A percentile compares a stretch with the other conserved stretches of the same genome.
Conservation (phyloP, 2,329 filamentous ascomycete genomes). For the Geosmithia putterillii region DNA sequence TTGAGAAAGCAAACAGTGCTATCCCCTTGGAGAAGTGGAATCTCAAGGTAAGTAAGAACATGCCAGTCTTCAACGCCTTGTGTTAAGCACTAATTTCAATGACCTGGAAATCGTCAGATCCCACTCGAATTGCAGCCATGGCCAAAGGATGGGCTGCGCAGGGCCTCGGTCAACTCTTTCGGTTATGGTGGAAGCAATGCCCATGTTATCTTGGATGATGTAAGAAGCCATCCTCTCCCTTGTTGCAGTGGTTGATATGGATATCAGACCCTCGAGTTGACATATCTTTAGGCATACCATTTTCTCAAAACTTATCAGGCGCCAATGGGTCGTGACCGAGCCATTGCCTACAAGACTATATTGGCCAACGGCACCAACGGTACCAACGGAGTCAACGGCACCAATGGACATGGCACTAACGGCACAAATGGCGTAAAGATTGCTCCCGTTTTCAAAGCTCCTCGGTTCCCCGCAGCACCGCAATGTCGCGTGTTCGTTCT, state of each 20-base stretch:
- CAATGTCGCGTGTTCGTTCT: constrained; percentile 25
- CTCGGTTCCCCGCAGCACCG: background rate
- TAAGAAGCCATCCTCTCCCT: too few relatives aligned
- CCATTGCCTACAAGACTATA: too few relatives aligned
- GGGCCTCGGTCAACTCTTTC: constrained; percentile 36
- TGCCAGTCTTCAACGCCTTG: background rate
- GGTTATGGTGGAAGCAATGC: constrained; percentile 32
- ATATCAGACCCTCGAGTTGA: too few relatives aligned
- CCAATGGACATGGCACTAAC: too few relatives aligned
- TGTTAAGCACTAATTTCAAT: background rate
- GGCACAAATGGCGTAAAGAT: too few relatives aligned
- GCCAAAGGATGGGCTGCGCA: constrained; percentile 31
- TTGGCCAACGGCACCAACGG: too few relatives aligned
- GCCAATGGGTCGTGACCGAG: too few relatives aligned
- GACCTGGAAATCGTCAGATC: background rate
- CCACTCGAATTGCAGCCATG: constrained; percentile 29
- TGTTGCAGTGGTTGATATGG: too few relatives aligned
- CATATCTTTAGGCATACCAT: too few relatives aligned
- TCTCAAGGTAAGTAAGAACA: constrained; percentile 23
- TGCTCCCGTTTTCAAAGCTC: too few relatives aligned
- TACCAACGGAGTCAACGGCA: too few relatives aligned
- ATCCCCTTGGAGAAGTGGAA: constrained; percentile 38
- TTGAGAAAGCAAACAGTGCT: constrained; percentile 32
- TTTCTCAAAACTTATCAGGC: too few relatives aligned
- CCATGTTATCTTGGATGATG: constrained; percentile 19